A percentile compares a stretch with the other conserved stretches of the same genome.
phyloP scores from a whole-genome alignment of 2,329 filamentous ascomycete species.

The Apiospora malaysiana region DNA sequence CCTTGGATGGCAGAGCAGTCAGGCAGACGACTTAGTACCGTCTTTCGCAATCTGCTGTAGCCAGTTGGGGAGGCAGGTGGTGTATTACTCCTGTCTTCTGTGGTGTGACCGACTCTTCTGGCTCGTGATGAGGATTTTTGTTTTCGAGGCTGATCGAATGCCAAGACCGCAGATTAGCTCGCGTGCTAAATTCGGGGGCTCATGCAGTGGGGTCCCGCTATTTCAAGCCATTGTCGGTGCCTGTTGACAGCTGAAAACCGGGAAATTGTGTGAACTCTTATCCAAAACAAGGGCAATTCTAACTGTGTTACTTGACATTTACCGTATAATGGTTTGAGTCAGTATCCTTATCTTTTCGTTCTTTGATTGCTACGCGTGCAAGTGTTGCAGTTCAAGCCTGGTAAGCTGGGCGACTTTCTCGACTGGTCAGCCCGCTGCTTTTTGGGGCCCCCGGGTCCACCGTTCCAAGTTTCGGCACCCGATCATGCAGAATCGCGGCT shows the following conservation, averaged over 20 bases:
- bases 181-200: not conserved
- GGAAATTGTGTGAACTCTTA: not conserved
- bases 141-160: not conserved
- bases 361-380: too few relatives aligned
- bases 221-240: slow-evolving; percentile 3
- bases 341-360: not conserved
- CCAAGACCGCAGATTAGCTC: not conserved
- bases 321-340: not conserved
- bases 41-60: not conserved
- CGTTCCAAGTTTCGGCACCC: not conserved
- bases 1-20: not conserved
- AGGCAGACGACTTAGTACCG: not conserved
- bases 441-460: not conserved
- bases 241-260: slow-evolving; percentile 3
- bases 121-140: not conserved
- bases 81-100: not conserved
- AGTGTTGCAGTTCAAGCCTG: not conserved
- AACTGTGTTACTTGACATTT: not conserved
- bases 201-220: not conserved
- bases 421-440: not conserved
- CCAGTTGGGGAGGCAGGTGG: not conserved
- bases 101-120: not conserved
- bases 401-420: not conserved
- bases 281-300: not conserved
- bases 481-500: slow-evolving; percentile 1